Conservation (phyloP, 176 grass and related monocot species). For the Oryza coarctata region DNA sequence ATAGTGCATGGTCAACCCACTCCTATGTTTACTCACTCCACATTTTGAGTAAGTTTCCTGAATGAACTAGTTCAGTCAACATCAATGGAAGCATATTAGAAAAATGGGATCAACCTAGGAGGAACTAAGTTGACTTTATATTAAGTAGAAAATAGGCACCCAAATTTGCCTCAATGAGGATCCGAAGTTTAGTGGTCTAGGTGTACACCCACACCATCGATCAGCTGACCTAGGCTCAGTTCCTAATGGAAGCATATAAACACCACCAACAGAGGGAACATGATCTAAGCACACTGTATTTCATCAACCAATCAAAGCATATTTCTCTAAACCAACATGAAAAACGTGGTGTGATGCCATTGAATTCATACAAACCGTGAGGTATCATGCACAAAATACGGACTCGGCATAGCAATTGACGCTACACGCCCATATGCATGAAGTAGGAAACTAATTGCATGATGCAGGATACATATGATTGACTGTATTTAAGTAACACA, state of each 20-base stretch:
- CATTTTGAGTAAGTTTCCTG: background rate
- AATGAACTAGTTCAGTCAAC: background rate
- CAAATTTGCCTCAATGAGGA: too few species aligned
- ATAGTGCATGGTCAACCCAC: too few species aligned
- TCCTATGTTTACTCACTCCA: background rate
- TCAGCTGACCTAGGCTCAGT: too few species aligned
- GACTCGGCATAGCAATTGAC: background rate
- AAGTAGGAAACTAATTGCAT: background rate
- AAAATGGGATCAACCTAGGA: too few species aligned
- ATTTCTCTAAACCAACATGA: background rate
- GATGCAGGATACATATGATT: background rate
- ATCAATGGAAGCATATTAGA: too few species aligned
- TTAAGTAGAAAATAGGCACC: too few species aligned
- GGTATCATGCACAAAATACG: background rate
- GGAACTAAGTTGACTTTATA: too few species aligned
- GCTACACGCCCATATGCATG: background rate
- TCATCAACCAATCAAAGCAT: background rate
- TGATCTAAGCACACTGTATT: background rate
- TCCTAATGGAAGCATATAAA: background rate
- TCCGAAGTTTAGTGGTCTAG: too few species aligned
- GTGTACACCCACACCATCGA: too few species aligned
- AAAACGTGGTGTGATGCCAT: too few species aligned
- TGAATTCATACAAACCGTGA: background rate
- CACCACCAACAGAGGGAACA: too few species aligned
- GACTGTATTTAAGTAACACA: background rate